A percentile compares a stretch with the other conserved stretches of the same genome.
Evolutionary conservation across 345 rosid genomes (phyloP).

Genomic region (Salix brachista): DNA sequence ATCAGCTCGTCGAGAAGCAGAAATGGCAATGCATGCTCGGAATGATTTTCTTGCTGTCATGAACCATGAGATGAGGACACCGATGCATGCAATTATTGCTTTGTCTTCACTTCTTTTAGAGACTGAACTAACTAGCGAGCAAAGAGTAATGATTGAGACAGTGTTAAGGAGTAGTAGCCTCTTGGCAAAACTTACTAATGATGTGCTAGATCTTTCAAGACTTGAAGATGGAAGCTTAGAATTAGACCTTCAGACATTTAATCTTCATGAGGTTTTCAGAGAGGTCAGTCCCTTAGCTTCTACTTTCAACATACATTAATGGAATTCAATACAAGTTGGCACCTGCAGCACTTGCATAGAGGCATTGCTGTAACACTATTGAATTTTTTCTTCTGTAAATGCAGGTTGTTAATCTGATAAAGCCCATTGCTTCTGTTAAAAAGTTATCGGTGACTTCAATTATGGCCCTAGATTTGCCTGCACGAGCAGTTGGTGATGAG

Average conservation of each 20-base stretch:
- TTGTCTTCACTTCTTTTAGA: constrained; percentile 74
- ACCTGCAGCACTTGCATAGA: background rate
- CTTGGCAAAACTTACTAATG: constrained; percentile 75
- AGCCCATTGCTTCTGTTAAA: constrained; percentile 80
- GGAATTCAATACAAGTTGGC: background rate
- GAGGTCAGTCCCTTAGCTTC: constrained; percentile 48
- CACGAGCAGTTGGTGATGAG: constrained; percentile 75
- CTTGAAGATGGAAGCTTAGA: constrained; percentile 91
- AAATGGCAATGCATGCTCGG: constrained; percentile 82
- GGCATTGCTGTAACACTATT: background rate
- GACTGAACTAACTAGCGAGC: constrained; percentile 72
- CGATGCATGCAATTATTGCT: constrained; percentile 85
- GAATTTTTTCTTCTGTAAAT: constrained; percentile 2
- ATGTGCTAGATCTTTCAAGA: constrained; percentile 85
- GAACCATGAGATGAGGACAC: constrained; percentile 98
- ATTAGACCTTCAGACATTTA: constrained; percentile 53
- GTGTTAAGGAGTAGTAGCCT: constrained; percentile 88
- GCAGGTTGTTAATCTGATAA: constrained; percentile 67
- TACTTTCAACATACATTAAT: background rate
- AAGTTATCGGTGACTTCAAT: constrained; percentile 56
- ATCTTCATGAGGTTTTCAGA: constrained; percentile 59
- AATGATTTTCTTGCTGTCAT: constrained; percentile 93
- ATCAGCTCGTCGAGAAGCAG: constrained; percentile 83
- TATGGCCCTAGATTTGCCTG: constrained; percentile 74
- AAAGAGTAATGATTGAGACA: constrained; percentile 83